Base-by-base conservation (phyloP, 805 yeast genomes). In the Wickerhamomyces chambardii region DNA sequence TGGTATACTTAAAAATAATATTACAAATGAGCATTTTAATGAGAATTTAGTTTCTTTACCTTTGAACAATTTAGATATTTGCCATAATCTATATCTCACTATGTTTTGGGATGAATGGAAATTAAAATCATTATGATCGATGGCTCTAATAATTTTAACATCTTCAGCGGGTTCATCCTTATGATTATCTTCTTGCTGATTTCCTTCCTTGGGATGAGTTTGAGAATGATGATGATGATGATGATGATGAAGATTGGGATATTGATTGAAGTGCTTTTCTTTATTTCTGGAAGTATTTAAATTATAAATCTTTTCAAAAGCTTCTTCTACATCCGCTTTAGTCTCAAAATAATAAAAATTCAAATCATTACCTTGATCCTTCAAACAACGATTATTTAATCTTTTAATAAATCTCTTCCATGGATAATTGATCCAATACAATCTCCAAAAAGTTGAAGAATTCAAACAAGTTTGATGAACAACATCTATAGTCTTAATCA, bases 341-440 rank as follows among this genome's bases (percentile, higher is more conserved):
- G 68, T 55, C 35, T 65, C 69, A 34, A 55, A 56, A 40, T 66
- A 69, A 29, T 63, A 58, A 15, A 61, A 55, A 7, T 65, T 62
- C n/a, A 61, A 55, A 18, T 63, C 63, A 3, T 68, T 64, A 15
- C 75, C 75, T 42, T 65, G 65, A 46, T 70, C 76, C 26, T 59
- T 54, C 6, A 63, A 48, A 40, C 69, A 66, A 31, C 60, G 68
- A 24, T 45, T 50, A 0, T 71, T 63, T n/a, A 67, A 40, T 28
- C 69, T 55, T 30, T 57, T 56, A 11, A 70, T 34, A 0, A 72
- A 66, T 36, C 70, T 50, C 4, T 42, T 30, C 6, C 62, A 38
- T 2, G 74, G 68, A 39, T 69, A 65, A 16, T 53, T 52, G 2
- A 70, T 68, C 2, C 47, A 28, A 10, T 47, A 41, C 3, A 67